These are phyloP conservation scores for Phyllosticta capitalensis DNA, from an alignment of 2,329 filamentous ascomycete genomes.

Conservation along the genomic window DNA sequence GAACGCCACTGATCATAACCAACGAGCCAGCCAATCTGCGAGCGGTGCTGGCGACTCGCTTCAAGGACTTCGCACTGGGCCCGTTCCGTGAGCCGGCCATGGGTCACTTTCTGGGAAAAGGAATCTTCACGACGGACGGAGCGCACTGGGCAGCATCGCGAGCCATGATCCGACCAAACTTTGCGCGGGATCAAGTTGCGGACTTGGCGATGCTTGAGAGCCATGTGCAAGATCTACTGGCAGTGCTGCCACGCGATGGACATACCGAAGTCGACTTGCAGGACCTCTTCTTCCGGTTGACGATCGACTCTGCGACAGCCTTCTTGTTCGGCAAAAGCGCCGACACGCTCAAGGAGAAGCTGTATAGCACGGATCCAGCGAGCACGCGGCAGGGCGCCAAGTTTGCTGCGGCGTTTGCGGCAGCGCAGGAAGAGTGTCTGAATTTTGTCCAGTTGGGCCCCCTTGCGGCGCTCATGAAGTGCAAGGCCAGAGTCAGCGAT, in stretches of 20 bases:
- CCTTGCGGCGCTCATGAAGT: slow-evolving; percentile 12
- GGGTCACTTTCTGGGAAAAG: slow-evolving; percentile 33
- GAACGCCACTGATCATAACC: slow-evolving; percentile 48
- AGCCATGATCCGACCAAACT: slow-evolving; percentile 21
- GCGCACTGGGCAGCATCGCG: slow-evolving; percentile 23
- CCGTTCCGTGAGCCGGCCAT: slow-evolving; percentile 26
- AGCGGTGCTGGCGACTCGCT: slow-evolving; percentile 35
- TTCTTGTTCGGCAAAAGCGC: slow-evolving; percentile 39
- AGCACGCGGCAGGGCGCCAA: slow-evolving; percentile 15
- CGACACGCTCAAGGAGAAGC: slow-evolving; percentile 22
- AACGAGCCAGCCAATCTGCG: slow-evolving; percentile 41
- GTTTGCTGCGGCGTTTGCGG: slow-evolving; percentile 36
- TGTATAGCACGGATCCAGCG: slow-evolving; percentile 2
- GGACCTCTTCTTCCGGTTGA: slow-evolving; percentile 30
- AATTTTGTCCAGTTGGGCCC: slow-evolving; percentile 28
- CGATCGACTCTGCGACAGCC: slow-evolving; percentile 40
- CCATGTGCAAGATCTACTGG: slow-evolving; percentile 17
- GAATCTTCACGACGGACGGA: slow-evolving; percentile 40
- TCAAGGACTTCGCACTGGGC: slow-evolving; percentile 38
- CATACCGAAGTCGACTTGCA: slow-evolving; percentile 32
- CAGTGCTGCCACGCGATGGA: slow-evolving; percentile 17
- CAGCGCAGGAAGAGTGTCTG: slow-evolving; percentile 30
- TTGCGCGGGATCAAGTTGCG: slow-evolving; percentile 18
- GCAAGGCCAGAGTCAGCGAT: neutral
- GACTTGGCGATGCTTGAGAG: slow-evolving; percentile 18